Base-by-base conservation (phyloP, 1,284 basidiomycete species). In the Ustilago bromivora region DNA sequence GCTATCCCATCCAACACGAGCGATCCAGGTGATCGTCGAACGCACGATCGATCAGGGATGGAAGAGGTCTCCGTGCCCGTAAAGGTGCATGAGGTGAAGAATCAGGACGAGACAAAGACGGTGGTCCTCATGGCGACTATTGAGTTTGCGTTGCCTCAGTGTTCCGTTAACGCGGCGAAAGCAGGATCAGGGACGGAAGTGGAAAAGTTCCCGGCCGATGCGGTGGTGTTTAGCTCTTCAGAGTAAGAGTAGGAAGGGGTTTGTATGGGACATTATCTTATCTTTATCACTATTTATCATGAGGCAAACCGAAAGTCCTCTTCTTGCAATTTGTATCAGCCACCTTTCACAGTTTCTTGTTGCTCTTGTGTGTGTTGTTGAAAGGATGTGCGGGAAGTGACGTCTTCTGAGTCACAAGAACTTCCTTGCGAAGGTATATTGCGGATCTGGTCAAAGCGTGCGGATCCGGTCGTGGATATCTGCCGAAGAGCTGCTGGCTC, bases 51-150 rank as follows among this genome's bases (percentile, higher is more conserved):
- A 28, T 52, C 72, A 11, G 67, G 69, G 6, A 79, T 76, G 40
- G 75, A 78, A n/a, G 71, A 81, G 38, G 71, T 84, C 5, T 60
- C 62, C 10, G 69, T 84, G 9, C 70, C 73, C 10, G 72, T 86
- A 35, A 68, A 67, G 19, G 71, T 86, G 52, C 82, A 86, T 66
- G 84, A 86, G 64, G 76, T 78, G 52, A 86, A 86, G 76, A 86
- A 86, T 61, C 79, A 79, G 63, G 84, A 86, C 64, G 84, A 85
- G 71, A 82, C 79, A 40, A 81, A 81, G 53, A 75, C 67, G 19
- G 78, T 85, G 1, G 46, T 70, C 4, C 47, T 84, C 10, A 52
- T 71, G 52, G 77, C 79, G 0, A 69, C 64, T 12, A 69, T 81
- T 3, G 79, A 79, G 61, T 75, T 71, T 19, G 74, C 71, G 4